Evolutionary conservation across 2,329 filamentous ascomycete species (phyloP).

Genomic region (Orbilia javanica): DNA sequence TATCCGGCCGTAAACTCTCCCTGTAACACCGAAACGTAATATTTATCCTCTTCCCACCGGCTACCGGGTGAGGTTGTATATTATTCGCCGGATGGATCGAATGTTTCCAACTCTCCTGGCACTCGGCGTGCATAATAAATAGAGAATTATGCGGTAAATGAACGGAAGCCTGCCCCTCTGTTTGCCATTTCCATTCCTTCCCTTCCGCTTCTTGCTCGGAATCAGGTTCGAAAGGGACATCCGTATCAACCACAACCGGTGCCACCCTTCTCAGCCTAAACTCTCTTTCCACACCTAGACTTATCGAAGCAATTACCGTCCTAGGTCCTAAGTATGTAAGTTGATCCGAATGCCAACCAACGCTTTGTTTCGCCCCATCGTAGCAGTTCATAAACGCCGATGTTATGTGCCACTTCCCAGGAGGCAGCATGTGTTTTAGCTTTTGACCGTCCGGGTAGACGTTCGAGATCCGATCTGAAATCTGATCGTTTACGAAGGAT

Average conservation of each 20-base stretch:
- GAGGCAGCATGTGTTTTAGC: constrained; percentile 79
- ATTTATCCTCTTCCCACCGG: constrained; percentile 86
- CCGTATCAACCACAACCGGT: constrained; percentile 71
- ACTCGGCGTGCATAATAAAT: constrained; percentile 95
- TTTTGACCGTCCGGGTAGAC: constrained; percentile 79
- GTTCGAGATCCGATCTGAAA: constrained; percentile 76
- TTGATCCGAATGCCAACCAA: constrained; percentile 95
- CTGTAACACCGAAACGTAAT: constrained; percentile 93
- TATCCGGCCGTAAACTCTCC: constrained; percentile 78
- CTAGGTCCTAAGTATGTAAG: constrained; percentile 92
- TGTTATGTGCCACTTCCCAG: constrained; percentile 80
- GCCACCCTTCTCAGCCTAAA: constrained; percentile 84
- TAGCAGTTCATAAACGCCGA: constrained; percentile 97
- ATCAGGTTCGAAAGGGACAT: constrained; percentile 37
- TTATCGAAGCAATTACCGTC: constrained; percentile 88
- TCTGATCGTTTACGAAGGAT: constrained; percentile 80
- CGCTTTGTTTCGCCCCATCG: constrained; percentile 80
- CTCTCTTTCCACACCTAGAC: constrained; percentile 89
- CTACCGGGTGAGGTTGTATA: constrained; percentile 86
- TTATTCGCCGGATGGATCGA: constrained; percentile 77
- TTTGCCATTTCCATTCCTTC: constrained; percentile 63
- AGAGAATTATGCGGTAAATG: constrained; percentile 95
- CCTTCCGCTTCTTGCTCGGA: constrained; percentile 62
- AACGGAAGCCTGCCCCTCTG: constrained; percentile 87
- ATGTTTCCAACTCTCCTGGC: constrained; percentile 98